Base-by-base conservation (phyloP, 2,329 filamentous ascomycete species). In the Aspergillus aculeatinus region DNA sequence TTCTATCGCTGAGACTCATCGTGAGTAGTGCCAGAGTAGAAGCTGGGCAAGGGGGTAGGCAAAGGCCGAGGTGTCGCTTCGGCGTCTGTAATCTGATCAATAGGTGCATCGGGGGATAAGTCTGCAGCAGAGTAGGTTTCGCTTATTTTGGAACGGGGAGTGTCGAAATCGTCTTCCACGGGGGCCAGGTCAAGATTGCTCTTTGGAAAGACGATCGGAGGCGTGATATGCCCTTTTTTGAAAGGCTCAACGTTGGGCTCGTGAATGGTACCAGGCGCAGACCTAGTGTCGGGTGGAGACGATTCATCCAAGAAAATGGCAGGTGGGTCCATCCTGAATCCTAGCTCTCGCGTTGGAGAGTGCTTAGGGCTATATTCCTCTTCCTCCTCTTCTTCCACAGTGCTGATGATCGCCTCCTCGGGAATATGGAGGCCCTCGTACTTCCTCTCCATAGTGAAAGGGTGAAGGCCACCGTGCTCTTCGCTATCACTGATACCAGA, bases 341-440 rank as follows among this genome's bases (percentile, higher is more conserved):
- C 63, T 48, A 65, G 55, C 27, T 58, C 67, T 12, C 62, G 56
- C 55, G 42, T 53, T 16, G 68, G 65, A 2, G 68, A 67, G 19
- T 67, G 60, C 29, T 58, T 63, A 16, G 69, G 69, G 48, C 69
- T 70, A 23, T 65, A 63, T 12, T 65, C 62, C 27, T 75, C 70
- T 44, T 35, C 33, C 4, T 44, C 39, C 39, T 44, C 39, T 44
- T 44, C 39, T 48, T 76, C 74, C 9, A 66, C 59, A 54, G 69
- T 63, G 16, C 62, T 60, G 14, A 60, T 60, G 49, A 75, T 69
- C 1, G 68, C 66, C 53, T 77, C 74, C 35, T 76, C 74, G 4
- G 69, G 68, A 33, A 78, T 70, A 29, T 71, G 68, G 39, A 78
- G 67, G 5, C 66, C 68, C 29, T 73, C 71, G 25, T 77, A 70